A percentile compares a stretch with the other conserved stretches of the same genome.
Evolutionary conservation across 1,139 yeast species (phyloP).

Genomic region (Suhomyces atakaporum): DNA sequence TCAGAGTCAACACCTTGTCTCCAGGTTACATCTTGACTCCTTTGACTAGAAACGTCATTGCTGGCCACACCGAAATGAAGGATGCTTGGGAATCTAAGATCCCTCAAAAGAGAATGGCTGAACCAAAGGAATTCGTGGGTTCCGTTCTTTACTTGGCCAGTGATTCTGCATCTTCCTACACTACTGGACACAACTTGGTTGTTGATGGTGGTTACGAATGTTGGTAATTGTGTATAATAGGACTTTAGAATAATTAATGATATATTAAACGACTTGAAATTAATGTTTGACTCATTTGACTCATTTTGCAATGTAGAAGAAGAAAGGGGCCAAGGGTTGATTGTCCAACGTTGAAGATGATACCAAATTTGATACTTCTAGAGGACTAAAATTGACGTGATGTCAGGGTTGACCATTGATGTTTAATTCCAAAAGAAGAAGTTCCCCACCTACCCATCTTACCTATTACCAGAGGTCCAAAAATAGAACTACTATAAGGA

Average conservation of each 20-base stretch:
- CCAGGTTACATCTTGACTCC: conserved; percentile 55
- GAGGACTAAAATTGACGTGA: too few species aligned
- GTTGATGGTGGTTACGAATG: conserved; percentile 50
- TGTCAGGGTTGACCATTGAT: too few species aligned
- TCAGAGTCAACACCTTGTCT: conserved; percentile 49
- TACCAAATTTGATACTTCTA: too few species aligned
- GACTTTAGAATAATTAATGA: background rate
- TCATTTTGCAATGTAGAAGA: too few species aligned
- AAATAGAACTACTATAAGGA: too few species aligned
- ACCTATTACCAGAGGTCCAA: too few species aligned
- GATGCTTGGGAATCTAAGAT: conserved; percentile 51
- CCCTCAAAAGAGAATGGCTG: conserved; percentile 55
- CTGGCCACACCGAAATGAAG: conserved; percentile 49
- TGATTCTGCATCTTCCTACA: conserved; percentile 46
- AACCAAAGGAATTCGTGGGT: conserved; percentile 53
- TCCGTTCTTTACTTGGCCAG: conserved; percentile 47
- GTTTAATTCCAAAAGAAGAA: too few species aligned
- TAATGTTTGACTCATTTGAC: too few species aligned
- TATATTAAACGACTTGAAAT: background rate
- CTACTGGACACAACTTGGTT: conserved; percentile 53
- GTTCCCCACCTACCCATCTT: too few species aligned
- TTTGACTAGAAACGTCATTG: conserved; percentile 48
- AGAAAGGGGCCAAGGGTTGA: too few species aligned
- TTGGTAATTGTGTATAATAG: conserved; percentile 13
- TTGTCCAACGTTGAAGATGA: too few species aligned